These are phyloP conservation scores for Fusarium pseudograminearum DNA, from an alignment of 2,329 filamentous ascomycete species.

Conservation along the genomic window DNA sequence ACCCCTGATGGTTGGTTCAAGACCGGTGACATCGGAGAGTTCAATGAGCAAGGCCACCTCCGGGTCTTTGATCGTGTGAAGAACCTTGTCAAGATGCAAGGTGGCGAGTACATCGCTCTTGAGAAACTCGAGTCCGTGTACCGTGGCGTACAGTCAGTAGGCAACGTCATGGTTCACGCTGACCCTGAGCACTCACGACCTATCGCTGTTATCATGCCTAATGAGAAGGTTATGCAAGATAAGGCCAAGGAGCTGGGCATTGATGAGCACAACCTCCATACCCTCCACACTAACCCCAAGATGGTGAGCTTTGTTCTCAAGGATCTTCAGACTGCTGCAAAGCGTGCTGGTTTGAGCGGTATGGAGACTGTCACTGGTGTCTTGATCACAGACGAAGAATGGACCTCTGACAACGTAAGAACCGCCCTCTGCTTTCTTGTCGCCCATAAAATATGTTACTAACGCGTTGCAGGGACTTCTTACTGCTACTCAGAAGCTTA, in stretches of 20 bases:
- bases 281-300: slow-evolving; percentile 75
- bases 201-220: slow-evolving; percentile 81
- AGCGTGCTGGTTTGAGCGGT: slow-evolving; percentile 72
- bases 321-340: slow-evolving; percentile 74
- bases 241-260: slow-evolving; percentile 72
- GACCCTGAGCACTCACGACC: slow-evolving; percentile 80
- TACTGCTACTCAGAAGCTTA: slow-evolving; percentile 72
- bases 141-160: slow-evolving; percentile 80
- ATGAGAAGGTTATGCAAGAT: slow-evolving; percentile 71
- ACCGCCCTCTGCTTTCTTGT: background rate
- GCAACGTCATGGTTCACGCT: slow-evolving; percentile 89
- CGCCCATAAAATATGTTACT: slow-evolving; percentile 18
- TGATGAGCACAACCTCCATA: slow-evolving; percentile 74
- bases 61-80: slow-evolving; percentile 96
- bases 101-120: slow-evolving; percentile 95
- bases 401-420: slow-evolving; percentile 87
- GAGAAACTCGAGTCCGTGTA: slow-evolving; percentile 96
- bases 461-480: slow-evolving; percentile 63
- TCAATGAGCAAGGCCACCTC: slow-evolving; percentile 82
- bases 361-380: slow-evolving; percentile 83
- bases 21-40: slow-evolving; percentile 95
- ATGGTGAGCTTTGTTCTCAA: slow-evolving; percentile 72
- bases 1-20: slow-evolving; percentile 95
- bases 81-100: slow-evolving; percentile 95
- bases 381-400: slow-evolving; percentile 85